Evolutionary conservation across 164 flowering plant species (phyloP), one percentile per base, ranked within the genome.

Genomic region (Stephania yunnanensis): DNA sequence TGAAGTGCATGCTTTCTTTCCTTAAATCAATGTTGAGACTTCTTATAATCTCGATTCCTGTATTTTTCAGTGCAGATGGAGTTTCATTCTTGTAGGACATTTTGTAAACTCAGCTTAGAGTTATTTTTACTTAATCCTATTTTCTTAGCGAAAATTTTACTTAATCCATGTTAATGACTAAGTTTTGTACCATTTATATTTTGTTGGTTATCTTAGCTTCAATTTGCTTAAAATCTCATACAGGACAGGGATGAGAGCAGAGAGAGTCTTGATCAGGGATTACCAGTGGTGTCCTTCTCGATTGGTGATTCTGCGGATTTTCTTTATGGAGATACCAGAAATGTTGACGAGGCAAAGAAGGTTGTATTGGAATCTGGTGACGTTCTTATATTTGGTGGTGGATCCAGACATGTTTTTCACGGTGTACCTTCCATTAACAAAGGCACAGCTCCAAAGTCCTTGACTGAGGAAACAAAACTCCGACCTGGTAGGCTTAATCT

Each of bases 251-350:
- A 92, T 72, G 98, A 95, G 79, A 86, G 90, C 74, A 3, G 0
- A 58, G 87, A 86, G 46, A 90, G 91, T 80, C 85, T 91, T 19
- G 17, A 4, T 0, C 84, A 77, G 74, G 83, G 87, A 69, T 78
- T 93, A 58, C 97, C 98, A 46, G 97, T 95, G n/a, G 94, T 95
- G 45, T 95, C 97, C 42, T 87, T 95, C 75, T 93, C 98, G 25
- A 76, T 91, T 75, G 98, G 98, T 5, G 92, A 95, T 77, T 65
- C 90, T 1, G 97, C 94, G 10, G 89, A 90, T 12, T 95, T 95
- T 75, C 71, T 87, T 66, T 93, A 86, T 78, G 89, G 91, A 53
- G 87, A 89, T 66, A 68, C 80, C 10, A 83, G 88, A 73, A 89
- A 89, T 71, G 78, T 68, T 19, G 87, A 78, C 22, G 83, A 82